Base-by-base conservation (phyloP, 768 basidiomycete genomes). In the Russula dissimulans region DNA sequence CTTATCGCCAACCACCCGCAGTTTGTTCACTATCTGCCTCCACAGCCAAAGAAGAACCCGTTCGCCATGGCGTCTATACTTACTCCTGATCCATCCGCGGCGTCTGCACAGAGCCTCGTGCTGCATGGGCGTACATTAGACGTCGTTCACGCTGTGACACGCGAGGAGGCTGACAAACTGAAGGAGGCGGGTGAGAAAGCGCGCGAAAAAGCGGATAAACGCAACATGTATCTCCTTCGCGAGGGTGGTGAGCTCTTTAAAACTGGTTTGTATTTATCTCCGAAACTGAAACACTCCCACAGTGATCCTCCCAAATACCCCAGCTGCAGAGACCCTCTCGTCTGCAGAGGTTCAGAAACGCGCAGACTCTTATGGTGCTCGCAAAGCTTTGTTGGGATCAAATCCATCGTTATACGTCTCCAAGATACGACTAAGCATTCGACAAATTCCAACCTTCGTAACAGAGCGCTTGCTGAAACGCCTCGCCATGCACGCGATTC, bases 361-460 rank as follows among this genome's bases (percentile, higher is more conserved):
- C 15, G 83, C 88, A 14, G 75, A 77, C 41, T 91, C 95, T 0
- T 97, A 88, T 78, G 91, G 87, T 66, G 85, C 91, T 0, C 89
- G 97, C 14, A 80, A 87, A 44, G 75, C 83, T 0, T 79, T 97
- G 36, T 81, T 99, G 43, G 87, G 89, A 61, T 86, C 87, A 12
- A 98, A 98, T 71, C 95, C 97, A 0, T 89, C 91, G 0, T 78
- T 99, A 5, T 99, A 87, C 75, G 88, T 99, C 67, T 97, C 95
- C 31, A 88, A 85, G 69, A 97, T 92, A 0, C 92, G 97, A 62
- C 83, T 99, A 44, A 93, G 91, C 60, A 81, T 99, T 61, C 91
- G 97, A 4, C 92, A 97, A 67, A 81, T 99, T 26, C 97, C 97
- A 0, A 75, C 88, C 0, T 95, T 89, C 69, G 94, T 85, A 14